A percentile compares a stretch with the other conserved stretches of the same genome.
phyloP scores from a whole-genome alignment of 148 eudicot genomes.

The Camellia lanceoleosa region DNA sequence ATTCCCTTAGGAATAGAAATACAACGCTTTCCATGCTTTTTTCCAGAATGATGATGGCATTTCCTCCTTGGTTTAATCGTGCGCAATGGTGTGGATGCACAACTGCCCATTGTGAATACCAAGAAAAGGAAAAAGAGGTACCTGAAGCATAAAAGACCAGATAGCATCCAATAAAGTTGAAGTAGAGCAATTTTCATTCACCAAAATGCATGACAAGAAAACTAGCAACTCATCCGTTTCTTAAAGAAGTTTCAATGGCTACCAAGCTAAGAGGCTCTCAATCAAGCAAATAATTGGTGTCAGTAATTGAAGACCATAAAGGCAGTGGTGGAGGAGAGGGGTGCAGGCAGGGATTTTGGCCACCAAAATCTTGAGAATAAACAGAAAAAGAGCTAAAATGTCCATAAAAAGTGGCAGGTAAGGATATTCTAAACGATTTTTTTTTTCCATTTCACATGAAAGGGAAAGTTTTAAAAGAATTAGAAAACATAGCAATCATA shows the following conservation, averaged over 20 bases:
- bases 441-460: no score
- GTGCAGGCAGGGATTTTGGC: no score
- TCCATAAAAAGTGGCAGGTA: not conserved
- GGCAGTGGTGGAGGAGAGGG: no score
- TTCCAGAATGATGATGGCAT: constrained; percentile 28
- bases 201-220: not conserved
- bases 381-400: not conserved
- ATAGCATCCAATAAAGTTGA: constrained; percentile 4
- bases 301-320: no score
- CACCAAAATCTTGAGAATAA: not conserved
- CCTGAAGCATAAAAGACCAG: not conserved
- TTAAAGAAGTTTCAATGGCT: not conserved
- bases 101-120: constrained; percentile 56
- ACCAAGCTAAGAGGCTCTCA: not conserved
- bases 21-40: constrained; percentile 32
- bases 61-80: constrained; percentile 30
- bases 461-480: not conserved
- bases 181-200: not conserved
- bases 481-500: not conserved
- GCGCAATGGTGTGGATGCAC: constrained; percentile 47
- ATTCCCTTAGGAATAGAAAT: constrained; percentile 31
- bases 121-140: not conserved
- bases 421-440: not conserved
- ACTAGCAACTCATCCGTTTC: not conserved
- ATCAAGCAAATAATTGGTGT: not conserved